Evolutionary conservation across 208 protist species (phyloP).

Genomic region (Zelonia costaricensis): DNA sequence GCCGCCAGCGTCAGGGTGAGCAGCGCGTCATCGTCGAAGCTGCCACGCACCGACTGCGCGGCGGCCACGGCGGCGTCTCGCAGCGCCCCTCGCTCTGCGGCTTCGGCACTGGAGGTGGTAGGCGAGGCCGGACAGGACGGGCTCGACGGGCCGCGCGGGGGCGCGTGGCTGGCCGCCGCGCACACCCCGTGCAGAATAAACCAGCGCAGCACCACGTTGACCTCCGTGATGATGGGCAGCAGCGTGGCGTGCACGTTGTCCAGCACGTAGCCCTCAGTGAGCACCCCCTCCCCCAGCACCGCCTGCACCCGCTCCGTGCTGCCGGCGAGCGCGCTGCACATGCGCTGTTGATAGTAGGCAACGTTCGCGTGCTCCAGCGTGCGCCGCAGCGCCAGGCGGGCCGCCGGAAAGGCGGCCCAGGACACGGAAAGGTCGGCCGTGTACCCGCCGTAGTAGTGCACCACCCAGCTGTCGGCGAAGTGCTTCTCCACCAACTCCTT

Average conservation of each 20-base stretch:
- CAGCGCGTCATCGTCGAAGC: slow-evolving; percentile 60
- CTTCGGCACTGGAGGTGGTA: slow-evolving; percentile 4
- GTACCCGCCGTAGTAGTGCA: slow-evolving; percentile 97
- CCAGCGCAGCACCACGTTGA: slow-evolving; percentile 96
- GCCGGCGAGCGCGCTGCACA: slow-evolving; percentile 44
- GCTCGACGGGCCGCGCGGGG: neutral
- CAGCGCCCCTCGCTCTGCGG: slow-evolving; percentile 8
- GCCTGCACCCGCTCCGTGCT: slow-evolving; percentile 41
- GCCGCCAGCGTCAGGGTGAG: slow-evolving; percentile 93
- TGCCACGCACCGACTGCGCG: slow-evolving; percentile 34
- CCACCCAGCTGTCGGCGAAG: slow-evolving; percentile 98
- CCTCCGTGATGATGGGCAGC: slow-evolving; percentile 88
- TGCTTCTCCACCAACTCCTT: slow-evolving; percentile 98
- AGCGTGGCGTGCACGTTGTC: slow-evolving; percentile 88
- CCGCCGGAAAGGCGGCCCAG: slow-evolving; percentile 95
- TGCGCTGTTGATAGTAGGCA: slow-evolving; percentile 51
- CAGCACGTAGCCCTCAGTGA: slow-evolving; percentile 94
- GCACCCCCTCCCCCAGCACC: slow-evolving; percentile 86
- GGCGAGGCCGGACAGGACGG: neutral
- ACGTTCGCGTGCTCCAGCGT: slow-evolving; percentile 86
- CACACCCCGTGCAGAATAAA: slow-evolving; percentile 89
- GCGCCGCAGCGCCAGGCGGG: slow-evolving; percentile 88
- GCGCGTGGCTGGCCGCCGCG: neutral
- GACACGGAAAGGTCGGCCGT: slow-evolving; percentile 91
- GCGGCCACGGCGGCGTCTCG: slow-evolving; percentile 5